Base-by-base conservation (phyloP, 192 early-diverging fungal genomes). In the Backusella circina region DNA sequence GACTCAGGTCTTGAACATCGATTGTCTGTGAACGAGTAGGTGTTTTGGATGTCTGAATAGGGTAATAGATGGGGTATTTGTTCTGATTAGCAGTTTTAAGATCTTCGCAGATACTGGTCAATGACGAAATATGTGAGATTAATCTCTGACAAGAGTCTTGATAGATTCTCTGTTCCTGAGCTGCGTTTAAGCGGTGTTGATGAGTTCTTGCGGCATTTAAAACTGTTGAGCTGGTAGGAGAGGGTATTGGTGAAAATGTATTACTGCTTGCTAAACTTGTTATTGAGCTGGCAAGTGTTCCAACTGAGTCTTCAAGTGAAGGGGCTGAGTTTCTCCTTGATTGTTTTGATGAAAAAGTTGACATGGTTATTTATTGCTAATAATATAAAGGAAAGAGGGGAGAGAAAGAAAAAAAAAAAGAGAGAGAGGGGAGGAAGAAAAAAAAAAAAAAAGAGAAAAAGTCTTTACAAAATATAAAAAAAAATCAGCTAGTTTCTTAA, bases 91-190 rank as follows among this genome's bases (percentile, higher is more conserved):
- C 88, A 70, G 93, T 88, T 44, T 84, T 83, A 31, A 97, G 86
- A 67, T 93, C 92, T 4, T 86, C 82, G 65, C 95, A 86, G 32
- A 95, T 72, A 23, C 81, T 39, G 73, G 85, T 87, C 32, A 94
- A 91, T 77, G 81, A 84, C 26, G 79, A 70, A 67, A 97, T 90
- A 78, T 93, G 84, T 26, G 80, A 85, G 54, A 92, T 88, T 54
- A 97, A 84, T 33, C 87, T 83, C 31, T 86, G 88, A 75, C 92
- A 90, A 75, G 91, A 93, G 73, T 94, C 90, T 3, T 90, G 88
- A 84, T 92, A 97, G 47, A 90, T 75, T 37, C 87, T 90, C 77
- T 94, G 87, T 65, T 87, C 89, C 69, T 91, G 88, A 23, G 75
- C 78, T 33, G 78, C 76, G 67, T 77, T 79, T 16, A 83, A 23